Evolutionary conservation across 176 grass and related monocot genomes (phyloP), one percentile per base, ranked within the genome.

Genomic region (Melocanna baccifera): DNA sequence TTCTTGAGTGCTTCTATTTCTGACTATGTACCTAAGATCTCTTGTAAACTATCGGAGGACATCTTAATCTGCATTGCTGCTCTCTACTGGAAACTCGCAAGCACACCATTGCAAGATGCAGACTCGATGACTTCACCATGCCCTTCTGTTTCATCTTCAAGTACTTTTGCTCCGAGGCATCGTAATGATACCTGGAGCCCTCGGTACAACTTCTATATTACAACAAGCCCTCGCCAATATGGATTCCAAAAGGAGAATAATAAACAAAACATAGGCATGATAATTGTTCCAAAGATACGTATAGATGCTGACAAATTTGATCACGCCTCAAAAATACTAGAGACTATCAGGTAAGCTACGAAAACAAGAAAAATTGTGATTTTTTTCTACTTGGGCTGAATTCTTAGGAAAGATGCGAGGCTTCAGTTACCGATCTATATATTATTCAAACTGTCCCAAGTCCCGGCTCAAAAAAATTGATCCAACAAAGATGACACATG

Each of bases 1-100:
- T 93, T 95, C 84, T 73, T 98, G 47, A 92, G 83, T 29, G 88
- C 75, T 74, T 87, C 88, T 81, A 87, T 91, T 25, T 86, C 87
- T 9, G 91, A 93, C 14, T 88, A 93, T 28, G 77, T 93, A 62
- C 76, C 89, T 6, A 94, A 95, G 80, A 92, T 94, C 20, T 86
- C 93, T 70, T 91, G 92, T 90, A 92, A 90, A 75, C 69, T 98
- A 43, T 98, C 96, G 8, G 96, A 98, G 78, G 96, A 98, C 74
- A 95, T 98, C 53, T 68, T 98, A 34, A 52, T 83, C 55, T 98
- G 91, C 89, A 98, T 98, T 83, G 85, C 83, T 55, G 67, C 91
- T 13, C 79, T 95, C 69, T 95, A 93, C 83, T 95, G 89, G 91
- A 95, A 91, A 61, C 89, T 98, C 67, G 81, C 87, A 71, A 90